Conservation (phyloP, 1,284 basidiomycete species). For the Pisolithus thermaeus region DNA sequence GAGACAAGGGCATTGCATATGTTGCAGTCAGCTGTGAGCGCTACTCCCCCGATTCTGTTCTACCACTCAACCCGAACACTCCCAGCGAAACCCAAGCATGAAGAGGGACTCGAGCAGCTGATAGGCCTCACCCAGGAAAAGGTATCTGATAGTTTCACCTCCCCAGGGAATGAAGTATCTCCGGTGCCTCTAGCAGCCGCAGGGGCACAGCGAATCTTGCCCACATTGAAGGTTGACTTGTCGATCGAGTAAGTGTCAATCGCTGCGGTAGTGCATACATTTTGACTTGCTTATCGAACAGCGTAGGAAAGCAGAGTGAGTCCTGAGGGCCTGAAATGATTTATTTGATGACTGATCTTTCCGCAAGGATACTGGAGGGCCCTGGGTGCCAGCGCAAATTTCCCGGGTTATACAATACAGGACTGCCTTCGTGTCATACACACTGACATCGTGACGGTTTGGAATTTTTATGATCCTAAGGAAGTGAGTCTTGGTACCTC, state of each 20-base stretch:
- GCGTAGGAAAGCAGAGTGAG: too few relatives aligned
- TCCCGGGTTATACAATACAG: too few relatives aligned
- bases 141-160: background rate
- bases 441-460: too few relatives aligned
- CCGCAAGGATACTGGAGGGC: too few relatives aligned
- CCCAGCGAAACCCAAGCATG: background rate
- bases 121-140: background rate
- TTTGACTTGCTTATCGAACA: background rate
- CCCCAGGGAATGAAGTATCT: background rate
- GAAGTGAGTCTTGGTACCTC: too few relatives aligned
- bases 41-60: background rate
- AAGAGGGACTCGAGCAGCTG: background rate
- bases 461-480: too few relatives aligned
- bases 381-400: too few relatives aligned
- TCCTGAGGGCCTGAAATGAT: too few relatives aligned
- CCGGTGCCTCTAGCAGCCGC: background rate
- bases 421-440: too few relatives aligned
- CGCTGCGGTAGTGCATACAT: too few relatives aligned
- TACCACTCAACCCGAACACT: too few relatives aligned
- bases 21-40: slow-evolving; percentile 1
- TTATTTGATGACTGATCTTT: too few relatives aligned
- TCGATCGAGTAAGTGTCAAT: slow-evolving; percentile 1
- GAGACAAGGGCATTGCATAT: background rate
- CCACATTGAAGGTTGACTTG: slow-evolving; percentile 1
- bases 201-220: slow-evolving; percentile 1